Evolutionary conservation across 1,284 basidiomycete genomes (phyloP), one percentile per base, ranked within the genome.

Genomic region (Farysia itapuensis): DNA sequence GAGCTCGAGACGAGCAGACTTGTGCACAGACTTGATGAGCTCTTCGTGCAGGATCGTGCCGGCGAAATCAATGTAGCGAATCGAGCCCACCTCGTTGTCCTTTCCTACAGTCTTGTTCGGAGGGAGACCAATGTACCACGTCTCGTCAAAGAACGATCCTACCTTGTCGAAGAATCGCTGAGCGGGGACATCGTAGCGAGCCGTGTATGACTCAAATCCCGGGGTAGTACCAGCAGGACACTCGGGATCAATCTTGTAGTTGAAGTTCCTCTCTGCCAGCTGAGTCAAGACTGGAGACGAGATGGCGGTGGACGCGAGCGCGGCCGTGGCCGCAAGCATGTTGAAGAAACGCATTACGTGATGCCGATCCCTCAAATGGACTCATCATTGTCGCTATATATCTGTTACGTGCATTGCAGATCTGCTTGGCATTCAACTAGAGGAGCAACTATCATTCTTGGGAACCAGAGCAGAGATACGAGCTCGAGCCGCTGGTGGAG

Each of bases 11-110:
- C 44, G 33, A 2, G 49, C 38, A 6, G 49, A 39, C 28, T 41
- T 52, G 39, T 23, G 38, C 9, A 16, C 45, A 12, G 20, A 52
- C 35, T 52, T 52, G 49, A 52, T 45, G 14, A 52, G 35, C 38
- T 52, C 42, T 25, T 52, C 49, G 20, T 52, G 49, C 16, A 52
- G 36, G 31, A 52, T 46, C 11, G 50, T 52, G 9, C 49, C 49
- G 1, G 49, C 23, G 26, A 52, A 52, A 16, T 52, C 49, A 30
- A 52, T 52, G 28, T 52, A 39, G 20, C 49, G 49, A 11, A 52
- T 33, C 14, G 49, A 52, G n/a, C 49, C 43, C 6, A 40, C 35
- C 3, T 36, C 43, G n/a, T 52, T 52, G 35, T 52, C 49, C 5
- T 38, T 24, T 1, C 49, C 49, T 2, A 24, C 32, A 0, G 49